Percentiles rank a stretch among this genome's conserved stretches.
These are phyloP conservation scores for Saccharomycopsis sp. DNA, from an alignment of 805 yeast genomes.

Conservation along the genomic window DNA sequence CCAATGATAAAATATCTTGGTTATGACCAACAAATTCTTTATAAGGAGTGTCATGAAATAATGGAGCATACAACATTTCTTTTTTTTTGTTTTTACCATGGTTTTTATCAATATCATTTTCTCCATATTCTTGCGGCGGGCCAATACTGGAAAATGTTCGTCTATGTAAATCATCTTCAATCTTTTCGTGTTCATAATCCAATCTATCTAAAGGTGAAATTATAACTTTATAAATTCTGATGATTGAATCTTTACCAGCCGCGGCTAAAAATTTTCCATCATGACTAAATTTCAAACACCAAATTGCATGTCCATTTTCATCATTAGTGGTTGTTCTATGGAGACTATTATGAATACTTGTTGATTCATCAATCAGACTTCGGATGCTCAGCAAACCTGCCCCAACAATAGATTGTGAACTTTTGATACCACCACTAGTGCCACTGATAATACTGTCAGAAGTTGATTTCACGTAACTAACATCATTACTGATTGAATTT, in stretches of 20 bases:
- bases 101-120: not conserved
- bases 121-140: not conserved
- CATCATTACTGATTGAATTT: not conserved
- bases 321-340: not conserved
- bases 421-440: not conserved
- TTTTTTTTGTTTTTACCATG: not conserved
- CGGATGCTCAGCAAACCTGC: too few relatives aligned
- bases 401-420: not conserved
- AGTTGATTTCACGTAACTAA: not conserved
- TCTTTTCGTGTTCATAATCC: slow-evolving; percentile 26
- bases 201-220: slow-evolving; percentile 60
- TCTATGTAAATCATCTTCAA: not conserved
- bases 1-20: slow-evolving; percentile 59
- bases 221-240: slow-evolving; percentile 73
- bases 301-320: slow-evolving; percentile 36
- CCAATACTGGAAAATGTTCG: not conserved
- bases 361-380: not conserved
- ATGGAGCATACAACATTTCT: slow-evolving; percentile 48
- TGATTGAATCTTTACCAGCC: slow-evolving; percentile 65
- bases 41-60: slow-evolving; percentile 60
- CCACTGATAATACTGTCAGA: not conserved
- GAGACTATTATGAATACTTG: not conserved
- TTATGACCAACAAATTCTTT: slow-evolving; percentile 56
- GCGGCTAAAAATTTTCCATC: slow-evolving; percentile 82
- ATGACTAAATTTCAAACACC: slow-evolving; percentile 59